Conservation (phyloP, 2,329 filamentous ascomycete species). For the Cercospora janseana region DNA sequence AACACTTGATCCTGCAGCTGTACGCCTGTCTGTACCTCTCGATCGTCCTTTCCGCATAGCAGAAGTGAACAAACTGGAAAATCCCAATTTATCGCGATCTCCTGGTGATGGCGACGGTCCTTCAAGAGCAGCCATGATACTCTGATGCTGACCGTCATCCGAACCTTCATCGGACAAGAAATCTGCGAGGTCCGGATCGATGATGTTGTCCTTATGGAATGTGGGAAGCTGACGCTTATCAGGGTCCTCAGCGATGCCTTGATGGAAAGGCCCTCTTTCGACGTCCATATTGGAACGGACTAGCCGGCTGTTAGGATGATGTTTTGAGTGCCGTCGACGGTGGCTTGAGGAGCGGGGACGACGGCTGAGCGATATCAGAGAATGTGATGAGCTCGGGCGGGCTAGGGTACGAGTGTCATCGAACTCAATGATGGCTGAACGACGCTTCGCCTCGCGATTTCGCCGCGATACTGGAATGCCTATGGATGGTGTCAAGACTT, state of each 20-base stretch:
- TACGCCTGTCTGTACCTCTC: conserved; percentile 55
- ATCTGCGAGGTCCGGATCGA: conserved; percentile 90
- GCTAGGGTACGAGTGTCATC: conserved; percentile 73
- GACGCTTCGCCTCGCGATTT: conserved; percentile 73
- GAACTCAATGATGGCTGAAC: conserved; percentile 86
- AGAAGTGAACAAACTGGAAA: conserved; percentile 66
- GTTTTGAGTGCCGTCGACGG: conserved; percentile 81
- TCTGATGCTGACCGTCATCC: conserved; percentile 82
- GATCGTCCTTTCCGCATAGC: conserved; percentile 75
- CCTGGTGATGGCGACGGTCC: conserved; percentile 45
- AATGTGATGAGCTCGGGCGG: conserved; percentile 90
- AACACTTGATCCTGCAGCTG: conserved; percentile 60
- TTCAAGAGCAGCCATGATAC: conserved; percentile 72
- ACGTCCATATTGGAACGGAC: conserved; percentile 66
- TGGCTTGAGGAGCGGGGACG: conserved; percentile 76
- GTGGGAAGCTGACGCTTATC: conserved; percentile 70
- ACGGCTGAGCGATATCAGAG: conserved; percentile 69
- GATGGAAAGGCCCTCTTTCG: conserved; percentile 83
- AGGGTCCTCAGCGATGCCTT: conserved; percentile 67
- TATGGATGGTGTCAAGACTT: conserved; percentile 58
- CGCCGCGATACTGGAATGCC: conserved; percentile 64
- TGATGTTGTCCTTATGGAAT: conserved; percentile 98
- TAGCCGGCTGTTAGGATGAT: conserved; percentile 70
- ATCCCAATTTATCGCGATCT: conserved; percentile 71
- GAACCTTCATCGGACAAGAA: conserved; percentile 95